A percentile compares a stretch with the other conserved stretches of the same genome.
Evolutionary conservation across 2,329 filamentous ascomycete species (phyloP).

Genomic region (Zopfia rhizophila): DNA sequence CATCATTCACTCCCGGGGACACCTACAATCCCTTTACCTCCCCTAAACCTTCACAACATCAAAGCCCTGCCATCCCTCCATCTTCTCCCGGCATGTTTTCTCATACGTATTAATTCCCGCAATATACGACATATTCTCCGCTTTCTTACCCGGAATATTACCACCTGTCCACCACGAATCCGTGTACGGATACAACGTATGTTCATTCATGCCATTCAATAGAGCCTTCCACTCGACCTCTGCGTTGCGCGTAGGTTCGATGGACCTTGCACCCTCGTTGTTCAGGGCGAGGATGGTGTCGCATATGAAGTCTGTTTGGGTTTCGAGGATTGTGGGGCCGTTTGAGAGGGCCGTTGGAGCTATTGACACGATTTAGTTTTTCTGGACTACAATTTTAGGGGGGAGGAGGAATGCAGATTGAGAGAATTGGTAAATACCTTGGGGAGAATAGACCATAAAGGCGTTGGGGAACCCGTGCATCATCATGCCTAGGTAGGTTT

Average conservation of each 20-base stretch:
- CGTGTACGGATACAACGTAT: slow-evolving; percentile 51
- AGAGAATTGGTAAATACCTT: slow-evolving; percentile 29
- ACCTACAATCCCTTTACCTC: too few relatives aligned
- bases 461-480: slow-evolving; percentile 51
- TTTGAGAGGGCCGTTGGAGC: slow-evolving; percentile 58
- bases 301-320: slow-evolving; percentile 53
- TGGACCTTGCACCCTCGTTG: slow-evolving; percentile 36
- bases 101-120: slow-evolving; percentile 43
- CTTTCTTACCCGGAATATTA: slow-evolving; percentile 55
- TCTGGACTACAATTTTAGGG: too few relatives aligned
- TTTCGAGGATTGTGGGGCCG: slow-evolving; percentile 54
- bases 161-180: slow-evolving; percentile 55
- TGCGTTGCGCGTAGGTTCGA: slow-evolving; percentile 51
- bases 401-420: not conserved
- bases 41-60: slow-evolving; percentile 31
- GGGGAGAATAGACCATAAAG: slow-evolving; percentile 55
- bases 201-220: slow-evolving; percentile 46
- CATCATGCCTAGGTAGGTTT: slow-evolving; percentile 54
- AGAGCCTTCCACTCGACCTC: slow-evolving; percentile 52
- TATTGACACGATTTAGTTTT: slow-evolving; percentile 1
- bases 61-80: slow-evolving; percentile 36
- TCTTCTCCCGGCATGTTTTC: slow-evolving; percentile 27
- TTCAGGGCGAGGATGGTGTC: slow-evolving; percentile 47
- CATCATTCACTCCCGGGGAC: too few relatives aligned
- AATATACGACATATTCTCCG: slow-evolving; percentile 53